Evolutionary conservation across 2,329 filamentous ascomycete species (phyloP).

Genomic region (Elsinoe necatrix): DNA sequence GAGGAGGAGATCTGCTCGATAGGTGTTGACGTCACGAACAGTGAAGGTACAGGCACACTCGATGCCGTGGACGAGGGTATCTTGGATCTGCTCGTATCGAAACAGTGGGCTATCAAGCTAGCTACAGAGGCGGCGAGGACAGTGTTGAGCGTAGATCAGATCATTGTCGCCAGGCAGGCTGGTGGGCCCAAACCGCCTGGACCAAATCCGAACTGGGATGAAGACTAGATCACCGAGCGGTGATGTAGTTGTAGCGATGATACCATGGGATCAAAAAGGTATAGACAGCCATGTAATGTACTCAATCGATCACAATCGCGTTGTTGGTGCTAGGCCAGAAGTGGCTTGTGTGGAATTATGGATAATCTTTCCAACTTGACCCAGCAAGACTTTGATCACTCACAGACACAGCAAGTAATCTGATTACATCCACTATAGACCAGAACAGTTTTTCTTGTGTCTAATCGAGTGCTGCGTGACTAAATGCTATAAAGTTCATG

Average conservation of each 20-base stretch:
- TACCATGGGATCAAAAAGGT: background rate
- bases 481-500: too few relatives aligned
- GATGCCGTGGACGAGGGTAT: slow-evolving; percentile 85
- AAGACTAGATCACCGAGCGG: slow-evolving; percentile 37
- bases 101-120: slow-evolving; percentile 94
- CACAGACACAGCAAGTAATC: too few relatives aligned
- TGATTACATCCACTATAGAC: too few relatives aligned
- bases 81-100: slow-evolving; percentile 81
- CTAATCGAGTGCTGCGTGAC: too few relatives aligned
- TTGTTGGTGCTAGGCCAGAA: background rate
- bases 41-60: slow-evolving; percentile 68
- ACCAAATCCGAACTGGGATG: slow-evolving; percentile 74
- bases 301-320: background rate
- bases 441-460: too few relatives aligned
- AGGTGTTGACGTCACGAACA: slow-evolving; percentile 92
- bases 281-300: background rate
- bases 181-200: slow-evolving; percentile 95
- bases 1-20: slow-evolving; percentile 78
- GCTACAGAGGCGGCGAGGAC: slow-evolving; percentile 92
- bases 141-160: slow-evolving; percentile 93
- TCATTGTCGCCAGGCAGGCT: slow-evolving; percentile 95
- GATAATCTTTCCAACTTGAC: too few relatives aligned
- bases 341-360: too few relatives aligned
- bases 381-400: too few relatives aligned
- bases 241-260: slow-evolving; percentile 7